Evolutionary conservation across 2,329 filamentous ascomycete genomes (phyloP).

Genomic region (Ascochyta viciae-villosae): DNA sequence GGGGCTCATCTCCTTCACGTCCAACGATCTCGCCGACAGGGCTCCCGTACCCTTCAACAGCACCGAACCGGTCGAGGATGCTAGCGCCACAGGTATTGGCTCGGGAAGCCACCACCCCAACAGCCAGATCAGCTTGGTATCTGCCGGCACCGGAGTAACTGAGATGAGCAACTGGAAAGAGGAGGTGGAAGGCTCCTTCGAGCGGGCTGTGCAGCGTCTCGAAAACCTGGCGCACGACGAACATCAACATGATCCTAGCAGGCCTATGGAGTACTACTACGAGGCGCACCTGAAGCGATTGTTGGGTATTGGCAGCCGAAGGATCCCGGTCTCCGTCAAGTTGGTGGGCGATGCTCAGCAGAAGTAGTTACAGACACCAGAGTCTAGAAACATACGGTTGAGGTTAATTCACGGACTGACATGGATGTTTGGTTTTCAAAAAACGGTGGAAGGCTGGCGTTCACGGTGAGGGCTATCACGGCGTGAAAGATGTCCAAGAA

Average conservation of each 20-base stretch:
- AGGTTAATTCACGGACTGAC: background rate
- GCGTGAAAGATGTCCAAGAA: background rate
- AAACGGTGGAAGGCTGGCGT: background rate
- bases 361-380: background rate
- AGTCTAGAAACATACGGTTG: background rate
- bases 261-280: constrained; percentile 36
- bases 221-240: constrained; percentile 47
- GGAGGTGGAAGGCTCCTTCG: constrained; percentile 37
- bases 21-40: constrained; percentile 24
- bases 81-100: constrained; percentile 15
- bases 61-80: constrained; percentile 21
- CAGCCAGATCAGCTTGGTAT: constrained; percentile 23
- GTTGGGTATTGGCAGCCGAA: constrained; percentile 24
- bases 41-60: constrained; percentile 27
- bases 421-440: background rate
- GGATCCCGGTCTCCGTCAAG: constrained; percentile 26
- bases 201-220: constrained; percentile 30
- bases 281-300: constrained; percentile 32
- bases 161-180: constrained; percentile 47
- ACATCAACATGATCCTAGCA: constrained; percentile 22
- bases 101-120: constrained; percentile 16
- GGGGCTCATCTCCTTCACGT: constrained; percentile 38
- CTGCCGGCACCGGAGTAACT: constrained; percentile 35
- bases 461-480: background rate
- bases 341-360: background rate